Evolutionary conservation across 23 red algal species (phyloP), one percentile per base, ranked within the genome.

Genomic region (Gracilaria caudata): DNA sequence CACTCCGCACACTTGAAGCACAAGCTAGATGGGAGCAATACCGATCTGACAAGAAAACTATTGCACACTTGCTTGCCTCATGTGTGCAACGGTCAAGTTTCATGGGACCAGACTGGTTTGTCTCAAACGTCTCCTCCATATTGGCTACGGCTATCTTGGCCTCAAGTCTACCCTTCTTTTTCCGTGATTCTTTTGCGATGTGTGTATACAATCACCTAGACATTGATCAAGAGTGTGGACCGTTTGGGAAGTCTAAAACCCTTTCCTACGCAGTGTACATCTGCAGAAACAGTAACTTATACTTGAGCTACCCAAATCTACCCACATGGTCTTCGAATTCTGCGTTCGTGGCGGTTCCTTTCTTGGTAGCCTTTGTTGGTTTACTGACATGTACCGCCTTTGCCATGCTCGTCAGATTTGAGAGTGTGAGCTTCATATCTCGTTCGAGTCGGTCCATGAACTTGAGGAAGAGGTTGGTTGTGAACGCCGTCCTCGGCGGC

Each of bases 291-390:
- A 60, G 70, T 29, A 73, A 77, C 20, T 25, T 79, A 19, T 95
- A 84, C 46, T 36, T 85, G 53, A 68, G 55, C 58, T 95, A 95
- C 44, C 93, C 93, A 1, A 43, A 43, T 9, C 33, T 88, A 29
- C 47, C 34, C 32, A 83, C 64, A 0, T 85, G 79, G 71, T 56
- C 33, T 14, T 95, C 93, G 7, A 82, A 59, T 60, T 74, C 93
- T 23, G 73, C 60, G 5, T 95, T 95, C 54, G 76, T 95, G 49
- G 93, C 93, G 23, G 51, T 95, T 10, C 93, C 93, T 32, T 95
- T 95, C 63, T 57, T 95, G 29, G 45, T 95, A 9, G 79, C 49
- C 4, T 54, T 53, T 4, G 77, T 86, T 14, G 86, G 85, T 0
- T 38, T 89, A 4, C 30, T 90, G 45, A 75, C 66, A 4, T 79